Conservation (phyloP, 2,329 filamentous ascomycete genomes). For the Hymenoscyphus infarciens region DNA sequence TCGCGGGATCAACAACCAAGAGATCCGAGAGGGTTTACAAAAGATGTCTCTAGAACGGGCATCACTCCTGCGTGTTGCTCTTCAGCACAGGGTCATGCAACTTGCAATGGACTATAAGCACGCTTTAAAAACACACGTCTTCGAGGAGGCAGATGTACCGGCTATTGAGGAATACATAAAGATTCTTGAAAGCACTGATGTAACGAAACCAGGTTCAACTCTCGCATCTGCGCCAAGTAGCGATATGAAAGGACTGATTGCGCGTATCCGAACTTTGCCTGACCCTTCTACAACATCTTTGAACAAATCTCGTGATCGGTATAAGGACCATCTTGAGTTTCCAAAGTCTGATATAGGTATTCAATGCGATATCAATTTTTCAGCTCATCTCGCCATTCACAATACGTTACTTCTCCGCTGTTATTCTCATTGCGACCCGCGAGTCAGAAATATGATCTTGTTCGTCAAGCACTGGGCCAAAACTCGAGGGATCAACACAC, state of each 20-base stretch:
- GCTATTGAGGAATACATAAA: constrained; percentile 48
- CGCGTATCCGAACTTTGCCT: constrained; percentile 31
- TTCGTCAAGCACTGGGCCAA: constrained; percentile 94
- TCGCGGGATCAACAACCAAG: constrained; percentile 47
- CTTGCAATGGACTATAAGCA: constrained; percentile 54
- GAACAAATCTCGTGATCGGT: constrained; percentile 50
- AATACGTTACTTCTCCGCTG: constrained; percentile 81
- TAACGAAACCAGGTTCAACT: constrained; percentile 32
- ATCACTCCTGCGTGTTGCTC: constrained; percentile 38
- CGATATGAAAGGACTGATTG: constrained; percentile 20
- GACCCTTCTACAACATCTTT: constrained; percentile 43
- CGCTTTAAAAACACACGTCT: constrained; percentile 48
- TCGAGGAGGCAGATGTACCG: constrained; percentile 37
- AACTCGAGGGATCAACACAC: constrained; percentile 76
- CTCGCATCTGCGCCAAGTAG: constrained; percentile 9
- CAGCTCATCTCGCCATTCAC: constrained; percentile 75
- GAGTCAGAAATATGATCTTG: constrained; percentile 73
- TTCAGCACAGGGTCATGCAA: constrained; percentile 51
- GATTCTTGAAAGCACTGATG: constrained; percentile 41
- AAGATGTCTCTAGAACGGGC: constrained; percentile 13
- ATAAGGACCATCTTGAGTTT: constrained; percentile 66
- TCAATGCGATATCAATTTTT: constrained; percentile 90
- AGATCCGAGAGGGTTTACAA: constrained; percentile 44
- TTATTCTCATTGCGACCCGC: constrained; percentile 74
- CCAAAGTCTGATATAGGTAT: constrained; percentile 75